A percentile compares a stretch with the other conserved stretches of the same genome.
Conservation (phyloP, 495 filamentous ascomycete genomes). For the Aspergillus cavernicola region DNA sequence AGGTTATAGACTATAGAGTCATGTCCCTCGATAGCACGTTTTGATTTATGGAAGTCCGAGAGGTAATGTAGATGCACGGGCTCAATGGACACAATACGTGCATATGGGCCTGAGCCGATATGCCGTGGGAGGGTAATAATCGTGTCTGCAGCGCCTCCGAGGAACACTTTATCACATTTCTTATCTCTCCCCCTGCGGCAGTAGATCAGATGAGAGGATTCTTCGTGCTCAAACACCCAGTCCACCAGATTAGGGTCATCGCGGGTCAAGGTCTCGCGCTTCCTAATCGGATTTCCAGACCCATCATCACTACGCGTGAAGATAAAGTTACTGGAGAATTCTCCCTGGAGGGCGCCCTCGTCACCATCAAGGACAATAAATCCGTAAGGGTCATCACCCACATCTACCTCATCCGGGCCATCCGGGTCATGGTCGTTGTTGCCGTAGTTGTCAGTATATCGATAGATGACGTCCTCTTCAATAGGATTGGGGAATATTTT, state of each 20-base stretch:
- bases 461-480: conserved; percentile 1
- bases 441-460: conserved; percentile 6
- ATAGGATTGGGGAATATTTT: neutral
- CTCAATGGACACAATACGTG: conserved; percentile 6
- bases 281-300: conserved; percentile 4
- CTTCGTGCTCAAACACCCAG: conserved; percentile 24
- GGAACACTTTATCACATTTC: conserved; percentile 22
- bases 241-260: conserved; percentile 22
- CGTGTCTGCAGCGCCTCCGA: conserved; percentile 26
- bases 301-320: conserved; percentile 18
- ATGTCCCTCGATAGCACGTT: neutral
- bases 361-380: conserved; percentile 29
- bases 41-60: neutral
- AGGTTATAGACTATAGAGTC: conserved; percentile 8
- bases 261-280: conserved; percentile 21
- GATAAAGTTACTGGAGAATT: conserved; percentile 7
- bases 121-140: conserved; percentile 27
- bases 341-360: conserved; percentile 13
- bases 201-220: conserved; percentile 19
- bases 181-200: conserved; percentile 6
- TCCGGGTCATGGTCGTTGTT: conserved; percentile 13
- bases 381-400: conserved; percentile 26
- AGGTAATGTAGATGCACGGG: neutral
- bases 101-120: conserved; percentile 1
- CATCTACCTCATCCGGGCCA: conserved; percentile 18